These are phyloP conservation scores for Hypoxylon rickii DNA, from an alignment of 495 filamentous ascomycete genomes.

Conservation along the genomic window DNA sequence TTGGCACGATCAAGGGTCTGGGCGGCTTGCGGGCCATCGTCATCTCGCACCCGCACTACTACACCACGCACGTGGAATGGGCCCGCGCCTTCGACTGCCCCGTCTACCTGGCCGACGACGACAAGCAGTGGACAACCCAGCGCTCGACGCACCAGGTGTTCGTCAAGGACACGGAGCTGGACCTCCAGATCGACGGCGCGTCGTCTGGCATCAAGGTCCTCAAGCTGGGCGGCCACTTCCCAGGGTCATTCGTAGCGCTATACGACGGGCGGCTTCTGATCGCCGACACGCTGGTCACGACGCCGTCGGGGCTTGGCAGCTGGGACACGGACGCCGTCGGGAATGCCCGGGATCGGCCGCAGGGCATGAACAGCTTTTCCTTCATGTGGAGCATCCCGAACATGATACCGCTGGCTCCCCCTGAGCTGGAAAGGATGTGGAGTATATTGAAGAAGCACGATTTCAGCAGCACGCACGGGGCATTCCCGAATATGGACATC, in stretches of 20 bases:
- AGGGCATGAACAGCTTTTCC: constrained; percentile 63
- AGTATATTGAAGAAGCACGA: constrained; percentile 56
- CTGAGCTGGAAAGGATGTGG: constrained; percentile 60
- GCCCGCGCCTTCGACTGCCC: constrained; percentile 64
- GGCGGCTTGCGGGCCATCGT: constrained; percentile 74
- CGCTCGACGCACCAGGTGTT: constrained; percentile 49
- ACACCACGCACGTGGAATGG: constrained; percentile 72
- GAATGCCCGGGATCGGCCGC: constrained; percentile 47
- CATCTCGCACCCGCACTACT: constrained; percentile 82
- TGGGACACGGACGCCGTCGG: constrained; percentile 44
- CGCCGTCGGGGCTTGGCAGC: constrained; percentile 57
- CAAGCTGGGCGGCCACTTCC: constrained; percentile 76
- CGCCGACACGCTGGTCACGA: constrained; percentile 72
- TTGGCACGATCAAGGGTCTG: constrained; percentile 47
- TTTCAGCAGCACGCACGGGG: constrained; percentile 68
- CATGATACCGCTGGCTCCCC: constrained; percentile 71
- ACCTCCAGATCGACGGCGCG: constrained; percentile 42
- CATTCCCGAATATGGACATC: constrained; percentile 65
- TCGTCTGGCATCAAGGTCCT: constrained; percentile 61
- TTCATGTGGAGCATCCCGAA: constrained; percentile 86
- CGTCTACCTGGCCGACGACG: constrained; percentile 65
- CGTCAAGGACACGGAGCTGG: constrained; percentile 42
- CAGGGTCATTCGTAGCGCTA: constrained; percentile 66
- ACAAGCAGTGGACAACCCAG: constrained; percentile 60
- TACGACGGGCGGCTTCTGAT: constrained; percentile 64